Base-by-base conservation (phyloP, 495 filamentous ascomycete species). In the Penicillium flavigenum region DNA sequence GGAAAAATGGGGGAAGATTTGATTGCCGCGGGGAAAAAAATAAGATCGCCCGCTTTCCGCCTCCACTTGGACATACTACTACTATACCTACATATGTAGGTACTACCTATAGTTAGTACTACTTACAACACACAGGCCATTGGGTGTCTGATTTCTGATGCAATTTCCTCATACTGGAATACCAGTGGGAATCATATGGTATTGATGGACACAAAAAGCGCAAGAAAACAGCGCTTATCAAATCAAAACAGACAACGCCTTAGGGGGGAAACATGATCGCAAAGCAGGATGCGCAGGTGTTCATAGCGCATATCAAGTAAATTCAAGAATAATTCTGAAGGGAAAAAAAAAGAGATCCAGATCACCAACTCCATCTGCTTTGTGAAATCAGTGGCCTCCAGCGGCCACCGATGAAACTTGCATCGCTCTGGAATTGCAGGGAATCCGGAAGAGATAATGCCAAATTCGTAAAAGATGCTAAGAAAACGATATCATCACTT, bases 381-480 rank as follows among this genome's bases (percentile, higher is more conserved):
- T 53, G 60, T 60, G 61, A 59, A 51, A 63, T 50, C 59, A 67
- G 56, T 51, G 59, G 46, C 59, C 59, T 51, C 58, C 44, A 24
- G 26, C 19, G 51, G 58, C 63, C 59, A 47, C 52, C 54, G 61
- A 63, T 54, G 54, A 65, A 39, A 64, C 58, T 58, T 63, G 66
- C 64, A 65, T 65, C 62, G 66, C 66, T 67, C 54, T 64, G 66
- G 63, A 71, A 71, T 64, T 67, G 64, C 63, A 59, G 62, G 51
- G 26, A 68, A 73, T 58, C 59, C 64, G 58, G 65, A 59, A 64
- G 48, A 58, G 34, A 55, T 62, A 70, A 70, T 59, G 57, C 64
- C 72, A 68, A 70, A 74, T 65, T 71, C 62, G 65, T 68, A 61
- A 62, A 70, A 61, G 61, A 71, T 71, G 67, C 63, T 56, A 64